phyloP scores from a whole-genome alignment of 805 yeast species.

The Starmerella roubikii region DNA sequence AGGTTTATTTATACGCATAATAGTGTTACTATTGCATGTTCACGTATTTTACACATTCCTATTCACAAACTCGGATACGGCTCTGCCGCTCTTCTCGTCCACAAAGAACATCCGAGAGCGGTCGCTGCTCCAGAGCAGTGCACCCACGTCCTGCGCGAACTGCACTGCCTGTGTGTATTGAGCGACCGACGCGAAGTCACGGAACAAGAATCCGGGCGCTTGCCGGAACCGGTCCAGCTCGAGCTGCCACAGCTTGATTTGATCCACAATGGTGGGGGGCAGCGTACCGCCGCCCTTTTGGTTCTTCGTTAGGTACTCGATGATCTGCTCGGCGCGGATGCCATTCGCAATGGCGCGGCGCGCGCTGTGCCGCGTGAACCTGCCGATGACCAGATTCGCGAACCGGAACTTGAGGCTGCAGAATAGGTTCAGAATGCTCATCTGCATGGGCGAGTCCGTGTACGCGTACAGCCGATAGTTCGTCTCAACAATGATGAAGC shows the following conservation, averaged over 20 bases:
- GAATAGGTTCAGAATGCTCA: conserved; percentile 79
- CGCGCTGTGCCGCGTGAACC: conserved; percentile 81
- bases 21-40: no score
- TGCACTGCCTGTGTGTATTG: conserved; percentile 61
- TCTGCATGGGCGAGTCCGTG: conserved; percentile 86
- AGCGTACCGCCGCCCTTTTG: conserved; percentile 57
- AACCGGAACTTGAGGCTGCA: conserved; percentile 77
- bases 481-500: conserved; percentile 80
- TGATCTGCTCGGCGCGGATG: conserved; percentile 88
- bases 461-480: conserved; percentile 88
- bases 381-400: conserved; percentile 85
- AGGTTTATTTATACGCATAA: no score
- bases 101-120: conserved; percentile 65
- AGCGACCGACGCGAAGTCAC: conserved; percentile 63
- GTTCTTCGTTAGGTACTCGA: conserved; percentile 75
- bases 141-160: conserved; percentile 87
- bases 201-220: conserved; percentile 73
- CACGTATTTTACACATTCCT: no score
- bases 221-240: conserved; percentile 86
- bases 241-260: conserved; percentile 88
- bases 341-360: conserved; percentile 75
- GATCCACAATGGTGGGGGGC: conserved; percentile 97
- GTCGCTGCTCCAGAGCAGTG: conserved; percentile 73
- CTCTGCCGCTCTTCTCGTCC: conserved; percentile 28
- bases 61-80: conserved; percentile 11